Evolutionary conservation across 805 yeast genomes (phyloP), one percentile per base, ranked within the genome.

Genomic region (Candida tammaniensis): DNA sequence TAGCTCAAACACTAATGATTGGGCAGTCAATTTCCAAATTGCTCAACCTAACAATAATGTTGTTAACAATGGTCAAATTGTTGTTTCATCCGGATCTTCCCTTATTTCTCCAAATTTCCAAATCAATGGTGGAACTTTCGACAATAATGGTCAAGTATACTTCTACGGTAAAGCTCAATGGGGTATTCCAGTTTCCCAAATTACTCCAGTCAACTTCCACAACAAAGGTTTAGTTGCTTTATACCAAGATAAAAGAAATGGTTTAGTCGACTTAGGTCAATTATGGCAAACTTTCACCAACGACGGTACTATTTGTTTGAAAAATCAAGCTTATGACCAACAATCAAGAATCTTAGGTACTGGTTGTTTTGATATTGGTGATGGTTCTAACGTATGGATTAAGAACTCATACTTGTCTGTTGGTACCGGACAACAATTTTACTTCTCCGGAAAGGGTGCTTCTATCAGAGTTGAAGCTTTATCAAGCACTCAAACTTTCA

Each of bases 71-170:
- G 64, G 64, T 24, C 35, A 33, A 10, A 30, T 52, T 17, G 43
- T 54, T 7, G 54, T 55, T 28, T 43, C 53, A 17, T 44, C 61
- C 5, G 31, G 50, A 15, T 32, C 38, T 5, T 43, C 56, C 2
- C 17, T 36, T 13, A 27, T 43, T 12, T 36, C 48, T 8, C 51
- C 61, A 12, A 34, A 34, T 5, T 55, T 41, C 36, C 31, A 24
- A 21, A 34, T 57, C 22, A 40, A 42, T 20, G 47, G 53, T 20
- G 31, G 33, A 7, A 12, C 39, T 5, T 56, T 54, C 35, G 23
- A 16, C 19, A 55, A 58, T 36, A 42, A 45, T 26, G 64, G 61
- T 31, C 30, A 46, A 14, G 39, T 48, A 24, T 57, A 38, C 37
- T 31, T 54, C 15, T 50, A 43, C 15, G 49, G 51, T 19, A 29